Conservation (phyloP, 805 yeast genomes). For the Scheffersomyces ergatensis region DNA sequence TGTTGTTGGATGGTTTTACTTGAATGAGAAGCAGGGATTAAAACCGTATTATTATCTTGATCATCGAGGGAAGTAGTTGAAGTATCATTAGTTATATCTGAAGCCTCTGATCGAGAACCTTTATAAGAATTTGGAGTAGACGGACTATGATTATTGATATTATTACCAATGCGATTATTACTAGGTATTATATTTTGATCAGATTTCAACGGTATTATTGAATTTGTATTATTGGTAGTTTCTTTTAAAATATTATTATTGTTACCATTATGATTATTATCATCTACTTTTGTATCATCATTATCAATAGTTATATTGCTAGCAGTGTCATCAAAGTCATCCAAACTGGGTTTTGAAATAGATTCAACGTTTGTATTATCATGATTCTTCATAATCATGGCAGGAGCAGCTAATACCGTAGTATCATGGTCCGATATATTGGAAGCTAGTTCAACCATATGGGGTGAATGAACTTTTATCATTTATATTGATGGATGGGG, state of each 20-base stretch:
- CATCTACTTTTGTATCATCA: neutral
- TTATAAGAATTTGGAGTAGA: conserved; percentile 25
- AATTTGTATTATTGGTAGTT: neutral
- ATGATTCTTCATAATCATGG: neutral
- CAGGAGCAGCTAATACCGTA: neutral
- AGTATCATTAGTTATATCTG: conserved; percentile 23
- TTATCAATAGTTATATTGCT: neutral
- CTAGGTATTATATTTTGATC: neutral
- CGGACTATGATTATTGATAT: conserved; percentile 10
- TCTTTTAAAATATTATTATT: neutral
- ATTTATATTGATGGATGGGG: neutral
- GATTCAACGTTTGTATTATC: neutral
- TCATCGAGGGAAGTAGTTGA: conserved; percentile 21
- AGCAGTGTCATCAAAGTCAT: neutral
- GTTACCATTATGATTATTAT: neutral
- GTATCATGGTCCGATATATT: neutral
- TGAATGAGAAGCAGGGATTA: neutral
- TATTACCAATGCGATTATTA: neutral
- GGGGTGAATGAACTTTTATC: neutral
- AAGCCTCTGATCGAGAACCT: conserved; percentile 20
- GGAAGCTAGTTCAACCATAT: neutral
- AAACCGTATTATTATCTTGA: neutral
- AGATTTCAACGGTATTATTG: neutral
- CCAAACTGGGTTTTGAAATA: neutral
- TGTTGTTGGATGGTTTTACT: neutral